Conservation (phyloP, 1,139 yeast species). For the Zhuliangozyma blackwelliae region DNA sequence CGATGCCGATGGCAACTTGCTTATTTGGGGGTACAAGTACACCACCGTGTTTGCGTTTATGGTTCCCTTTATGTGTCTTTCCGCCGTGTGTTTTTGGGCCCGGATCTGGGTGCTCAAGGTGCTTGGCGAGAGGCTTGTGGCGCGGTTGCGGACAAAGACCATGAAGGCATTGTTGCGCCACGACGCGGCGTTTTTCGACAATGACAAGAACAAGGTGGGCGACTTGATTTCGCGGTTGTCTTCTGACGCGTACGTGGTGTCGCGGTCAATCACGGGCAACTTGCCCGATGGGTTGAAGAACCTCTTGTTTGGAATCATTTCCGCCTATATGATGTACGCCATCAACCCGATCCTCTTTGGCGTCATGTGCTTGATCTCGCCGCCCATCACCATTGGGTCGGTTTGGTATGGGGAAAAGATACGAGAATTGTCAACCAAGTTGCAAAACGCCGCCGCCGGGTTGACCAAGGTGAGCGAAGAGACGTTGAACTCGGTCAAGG, state of each 20-base stretch:
- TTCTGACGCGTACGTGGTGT: slow-evolving; percentile 52
- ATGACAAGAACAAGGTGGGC: slow-evolving; percentile 53
- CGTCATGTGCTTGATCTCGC: slow-evolving; percentile 48
- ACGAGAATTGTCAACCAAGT: slow-evolving; percentile 37
- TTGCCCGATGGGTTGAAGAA: slow-evolving; percentile 49
- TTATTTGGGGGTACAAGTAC: slow-evolving; percentile 46
- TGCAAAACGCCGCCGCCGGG: slow-evolving; percentile 47
- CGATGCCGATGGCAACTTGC: slow-evolving; percentile 37
- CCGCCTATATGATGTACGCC: slow-evolving; percentile 46
- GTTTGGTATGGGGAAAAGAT: slow-evolving; percentile 49
- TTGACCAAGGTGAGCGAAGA: slow-evolving; percentile 46
- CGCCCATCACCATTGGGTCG: slow-evolving; percentile 50
- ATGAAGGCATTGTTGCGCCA: slow-evolving; percentile 50
- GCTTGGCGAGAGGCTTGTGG: slow-evolving; percentile 41
- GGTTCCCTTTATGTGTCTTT: slow-evolving; percentile 44
- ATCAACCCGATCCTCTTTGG: slow-evolving; percentile 45
- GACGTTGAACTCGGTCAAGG: slow-evolving; percentile 40
- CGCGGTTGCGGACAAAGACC: slow-evolving; percentile 44
- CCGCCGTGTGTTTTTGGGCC: slow-evolving; percentile 49
- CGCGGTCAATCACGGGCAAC: slow-evolving; percentile 41
- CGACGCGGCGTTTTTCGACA: slow-evolving; percentile 48
- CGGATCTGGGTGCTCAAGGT: slow-evolving; percentile 45
- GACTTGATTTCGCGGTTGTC: slow-evolving; percentile 50
- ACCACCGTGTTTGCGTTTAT: slow-evolving; percentile 38
- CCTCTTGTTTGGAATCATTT: slow-evolving; percentile 39